Conservation (phyloP, 768 basidiomycete genomes). For the Amylocystis lapponica region DNA sequence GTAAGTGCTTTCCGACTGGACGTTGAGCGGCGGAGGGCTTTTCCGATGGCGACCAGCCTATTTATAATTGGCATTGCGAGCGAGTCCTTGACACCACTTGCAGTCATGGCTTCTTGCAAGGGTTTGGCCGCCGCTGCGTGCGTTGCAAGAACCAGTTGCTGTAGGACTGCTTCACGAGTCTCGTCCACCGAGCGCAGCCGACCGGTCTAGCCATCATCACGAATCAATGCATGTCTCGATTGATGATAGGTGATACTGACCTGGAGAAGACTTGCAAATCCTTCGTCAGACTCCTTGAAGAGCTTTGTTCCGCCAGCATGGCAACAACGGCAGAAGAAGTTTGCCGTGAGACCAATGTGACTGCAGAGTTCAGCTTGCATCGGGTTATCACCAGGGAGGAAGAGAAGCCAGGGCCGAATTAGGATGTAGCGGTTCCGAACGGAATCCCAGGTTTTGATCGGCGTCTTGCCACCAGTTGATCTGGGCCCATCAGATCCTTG, state of each 20-base stretch:
- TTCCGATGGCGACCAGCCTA: constrained; percentile 7
- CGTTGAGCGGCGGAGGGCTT: constrained; percentile 3
- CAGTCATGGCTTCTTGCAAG: constrained; percentile 4
- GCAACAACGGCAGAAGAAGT: constrained; percentile 29
- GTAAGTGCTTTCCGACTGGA: too few relatives aligned
- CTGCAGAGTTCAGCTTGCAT: constrained; percentile 33
- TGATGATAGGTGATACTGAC: constrained; percentile 1
- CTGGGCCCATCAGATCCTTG: background rate
- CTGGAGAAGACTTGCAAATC: constrained; percentile 20
- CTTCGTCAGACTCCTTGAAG: constrained; percentile 20
- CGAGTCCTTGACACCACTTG: constrained; percentile 10
- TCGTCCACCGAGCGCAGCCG: constrained; percentile 1
- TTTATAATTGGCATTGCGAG: constrained; percentile 6
- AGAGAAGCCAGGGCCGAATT: constrained; percentile 18
- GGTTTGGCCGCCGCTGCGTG: constrained; percentile 7
- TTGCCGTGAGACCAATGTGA: constrained; percentile 26
- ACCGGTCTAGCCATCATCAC: constrained; percentile 5
- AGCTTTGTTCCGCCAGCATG: constrained; percentile 23
- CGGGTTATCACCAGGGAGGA: constrained; percentile 27
- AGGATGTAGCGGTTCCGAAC: constrained; percentile 19
- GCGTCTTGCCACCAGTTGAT: constrained; percentile 7
- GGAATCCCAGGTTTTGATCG: constrained; percentile 19
- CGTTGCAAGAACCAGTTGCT: constrained; percentile 4
- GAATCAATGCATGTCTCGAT: background rate
- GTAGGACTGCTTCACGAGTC: constrained; percentile 4